These are phyloP conservation scores for Dryadomyces quercivorus DNA, from an alignment of 2,329 filamentous ascomycete genomes.

Conservation along the genomic window DNA sequence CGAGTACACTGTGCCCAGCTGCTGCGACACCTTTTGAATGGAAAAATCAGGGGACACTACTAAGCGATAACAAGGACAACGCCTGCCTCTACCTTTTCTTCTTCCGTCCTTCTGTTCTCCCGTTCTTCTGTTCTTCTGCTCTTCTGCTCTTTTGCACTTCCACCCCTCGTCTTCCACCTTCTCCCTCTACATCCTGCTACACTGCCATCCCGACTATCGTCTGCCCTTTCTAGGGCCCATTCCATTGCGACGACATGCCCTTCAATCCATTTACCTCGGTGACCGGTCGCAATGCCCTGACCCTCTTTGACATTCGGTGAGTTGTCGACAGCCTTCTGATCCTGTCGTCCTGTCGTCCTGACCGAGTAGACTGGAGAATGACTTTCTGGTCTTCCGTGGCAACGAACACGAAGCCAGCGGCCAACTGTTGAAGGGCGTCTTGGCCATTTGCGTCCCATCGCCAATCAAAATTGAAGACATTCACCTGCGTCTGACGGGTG, in stretches of 20 bases:
- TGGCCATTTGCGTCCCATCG: constrained; percentile 62
- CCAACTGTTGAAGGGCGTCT: constrained; percentile 58
- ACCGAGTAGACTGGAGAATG: constrained; percentile 53
- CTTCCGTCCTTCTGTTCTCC: neutral
- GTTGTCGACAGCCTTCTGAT: constrained; percentile 12
- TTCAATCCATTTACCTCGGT: constrained; percentile 44
- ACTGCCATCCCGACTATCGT: neutral
- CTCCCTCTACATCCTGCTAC: neutral
- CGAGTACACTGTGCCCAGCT: neutral
- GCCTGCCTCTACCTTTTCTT: neutral
- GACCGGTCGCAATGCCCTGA: constrained; percentile 36
- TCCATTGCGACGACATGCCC: constrained; percentile 27
- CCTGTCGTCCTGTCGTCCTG: neutral
- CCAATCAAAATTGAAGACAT: constrained; percentile 62
- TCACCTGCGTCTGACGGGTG: constrained; percentile 58
- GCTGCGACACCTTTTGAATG: neutral
- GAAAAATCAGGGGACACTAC: neutral
- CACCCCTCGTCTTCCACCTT: too few species aligned
- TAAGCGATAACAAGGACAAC: neutral
- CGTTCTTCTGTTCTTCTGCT: too few species aligned
- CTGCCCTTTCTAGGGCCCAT: neutral
- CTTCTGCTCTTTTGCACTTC: too few species aligned
- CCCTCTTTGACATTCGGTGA: constrained; percentile 47
- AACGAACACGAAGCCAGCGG: constrained; percentile 63
- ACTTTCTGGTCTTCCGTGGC: constrained; percentile 69